Conservation (phyloP, 2,329 filamentous ascomycete genomes). For the Beauveria scarabaeidicola region DNA sequence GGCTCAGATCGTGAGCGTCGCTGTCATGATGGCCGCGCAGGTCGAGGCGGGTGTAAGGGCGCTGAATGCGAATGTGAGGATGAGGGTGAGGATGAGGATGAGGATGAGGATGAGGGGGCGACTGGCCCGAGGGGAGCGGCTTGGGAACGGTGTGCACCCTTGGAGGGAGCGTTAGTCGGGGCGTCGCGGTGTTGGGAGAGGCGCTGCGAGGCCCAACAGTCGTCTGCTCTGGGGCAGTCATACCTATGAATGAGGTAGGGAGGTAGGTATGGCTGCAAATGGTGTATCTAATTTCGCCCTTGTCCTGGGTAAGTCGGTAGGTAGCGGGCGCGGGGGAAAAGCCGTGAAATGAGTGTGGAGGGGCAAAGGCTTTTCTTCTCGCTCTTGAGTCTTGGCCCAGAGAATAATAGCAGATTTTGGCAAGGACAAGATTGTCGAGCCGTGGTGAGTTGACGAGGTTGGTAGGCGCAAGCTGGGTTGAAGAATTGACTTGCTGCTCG, state of each 20-base stretch:
- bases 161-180: slow-evolving; percentile 3
- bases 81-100: not conserved
- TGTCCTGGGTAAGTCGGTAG: not conserved
- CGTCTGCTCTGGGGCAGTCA: not conserved
- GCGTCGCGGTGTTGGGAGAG: not conserved
- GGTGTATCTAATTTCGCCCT: not conserved
- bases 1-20: slow-evolving; percentile 1
- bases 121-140: slow-evolving; percentile 8
- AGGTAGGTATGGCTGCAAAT: not conserved
- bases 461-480: not conserved
- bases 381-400: not conserved
- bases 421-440: not conserved
- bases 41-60: slow-evolving; percentile 8
- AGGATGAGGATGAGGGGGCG: slow-evolving; percentile 5
- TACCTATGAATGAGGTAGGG: not conserved
- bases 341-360: slow-evolving; percentile 1
- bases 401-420: not conserved
- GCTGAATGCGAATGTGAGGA: slow-evolving; percentile 11
- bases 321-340: not conserved
- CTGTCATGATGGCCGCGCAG: slow-evolving; percentile 9
- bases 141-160: slow-evolving; percentile 8
- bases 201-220: not conserved
- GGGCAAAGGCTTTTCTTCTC: not conserved
- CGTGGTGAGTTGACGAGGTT: not conserved
- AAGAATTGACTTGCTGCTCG: not conserved